Evolutionary conservation across 768 basidiomycete genomes (phyloP).

Genomic region (Lyophyllum decastes): DNA sequence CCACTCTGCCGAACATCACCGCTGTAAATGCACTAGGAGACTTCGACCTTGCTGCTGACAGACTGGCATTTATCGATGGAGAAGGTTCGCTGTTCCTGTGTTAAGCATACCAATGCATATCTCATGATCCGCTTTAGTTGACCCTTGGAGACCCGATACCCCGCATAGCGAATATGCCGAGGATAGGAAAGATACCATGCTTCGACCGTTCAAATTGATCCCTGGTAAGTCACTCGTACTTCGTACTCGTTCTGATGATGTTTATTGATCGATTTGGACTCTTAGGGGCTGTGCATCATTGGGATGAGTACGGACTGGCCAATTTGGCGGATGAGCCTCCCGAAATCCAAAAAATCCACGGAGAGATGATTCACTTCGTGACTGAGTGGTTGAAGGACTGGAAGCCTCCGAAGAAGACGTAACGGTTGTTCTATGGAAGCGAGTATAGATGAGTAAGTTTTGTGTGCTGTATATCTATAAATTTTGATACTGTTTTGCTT

Average conservation of each 20-base stretch:
- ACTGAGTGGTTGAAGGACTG: constrained; percentile 66
- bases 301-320: constrained; percentile 72
- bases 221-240: no score
- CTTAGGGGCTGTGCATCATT: constrained; percentile 76
- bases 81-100: constrained; percentile 49
- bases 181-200: constrained; percentile 67
- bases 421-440: background rate
- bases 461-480: no score
- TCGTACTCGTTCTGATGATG: background rate
- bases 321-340: constrained; percentile 66
- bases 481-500: no score
- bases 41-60: constrained; percentile 77
- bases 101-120: background rate
- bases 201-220: constrained; percentile 85
- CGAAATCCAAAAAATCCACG: constrained; percentile 80
- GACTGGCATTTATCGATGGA: constrained; percentile 87
- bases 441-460: background rate
- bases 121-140: constrained; percentile 46
- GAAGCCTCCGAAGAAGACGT: constrained; percentile 28
- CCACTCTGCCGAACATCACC: constrained; percentile 74
- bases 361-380: constrained; percentile 80
- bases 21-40: constrained; percentile 85
- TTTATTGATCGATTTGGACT: background rate
- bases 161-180: constrained; percentile 74
- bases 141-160: constrained; percentile 89